Conservation (phyloP, 208 protist genomes). For the Plasmodiophora brassicae region DNA sequence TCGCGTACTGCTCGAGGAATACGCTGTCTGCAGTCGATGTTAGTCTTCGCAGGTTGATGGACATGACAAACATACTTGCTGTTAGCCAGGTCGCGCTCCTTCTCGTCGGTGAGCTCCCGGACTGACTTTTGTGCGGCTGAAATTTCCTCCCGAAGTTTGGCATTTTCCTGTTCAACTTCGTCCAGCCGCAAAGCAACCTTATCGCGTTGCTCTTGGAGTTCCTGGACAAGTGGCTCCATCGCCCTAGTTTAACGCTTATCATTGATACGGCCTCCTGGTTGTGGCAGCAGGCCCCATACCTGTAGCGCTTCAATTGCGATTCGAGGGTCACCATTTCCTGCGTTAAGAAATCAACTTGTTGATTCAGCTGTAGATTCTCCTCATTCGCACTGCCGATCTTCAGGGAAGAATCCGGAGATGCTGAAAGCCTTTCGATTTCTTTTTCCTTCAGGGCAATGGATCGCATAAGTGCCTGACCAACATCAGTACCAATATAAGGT, state of each 20-base stretch:
- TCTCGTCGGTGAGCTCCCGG: not conserved
- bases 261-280: too few relatives aligned
- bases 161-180: not conserved
- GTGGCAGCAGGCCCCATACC: too few relatives aligned
- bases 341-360: constrained; percentile 20
- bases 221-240: constrained; percentile 7
- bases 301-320: not conserved
- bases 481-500: not conserved
- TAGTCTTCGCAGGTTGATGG: not conserved
- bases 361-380: not conserved
- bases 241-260: too few relatives aligned
- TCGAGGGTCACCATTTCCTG: not conserved
- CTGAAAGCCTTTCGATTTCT: not conserved
- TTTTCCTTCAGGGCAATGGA: not conserved
- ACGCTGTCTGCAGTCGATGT: not conserved
- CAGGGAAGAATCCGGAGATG: not conserved
- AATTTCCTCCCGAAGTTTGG: not conserved
- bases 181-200: not conserved
- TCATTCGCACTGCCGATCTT: not conserved
- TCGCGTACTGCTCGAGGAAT: not conserved
- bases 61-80: constrained; percentile 3
- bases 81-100: not conserved
- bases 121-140: not conserved
- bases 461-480: not conserved
- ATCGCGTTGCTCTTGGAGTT: not conserved